Percentiles rank a stretch among this genome's conserved stretches.
phyloP scores from a whole-genome alignment of 345 rosid species.

The Salix koriyanagi region DNA sequence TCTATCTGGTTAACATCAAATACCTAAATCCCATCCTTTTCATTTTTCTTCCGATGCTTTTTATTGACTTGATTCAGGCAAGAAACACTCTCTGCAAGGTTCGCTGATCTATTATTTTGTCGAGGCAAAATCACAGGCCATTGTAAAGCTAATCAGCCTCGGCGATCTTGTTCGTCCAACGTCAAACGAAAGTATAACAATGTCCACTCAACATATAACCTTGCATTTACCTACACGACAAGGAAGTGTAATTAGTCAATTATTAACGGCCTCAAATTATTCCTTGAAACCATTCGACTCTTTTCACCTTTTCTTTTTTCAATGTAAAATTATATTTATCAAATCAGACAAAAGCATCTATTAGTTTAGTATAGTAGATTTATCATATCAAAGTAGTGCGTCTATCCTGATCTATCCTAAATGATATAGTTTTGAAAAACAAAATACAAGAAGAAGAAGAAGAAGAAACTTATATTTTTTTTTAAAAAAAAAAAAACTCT shows the following conservation, averaged over 20 bases:
- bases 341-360: too few species aligned
- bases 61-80: background rate
- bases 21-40: conserved; percentile 30
- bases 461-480: too few species aligned
- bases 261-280: background rate
- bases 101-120: background rate
- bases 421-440: too few species aligned
- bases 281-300: background rate
- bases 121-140: background rate
- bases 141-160: background rate
- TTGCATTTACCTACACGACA: background rate
- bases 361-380: too few species aligned
- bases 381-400: too few species aligned
- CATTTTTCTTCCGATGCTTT: background rate
- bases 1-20: conserved; percentile 16
- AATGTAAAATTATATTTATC: too few species aligned
- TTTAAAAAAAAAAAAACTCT: too few species aligned
- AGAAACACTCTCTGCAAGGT: background rate
- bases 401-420: too few species aligned
- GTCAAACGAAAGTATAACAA: background rate
- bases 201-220: conserved; percentile 6
- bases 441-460: too few species aligned
- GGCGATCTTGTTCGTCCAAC: background rate
- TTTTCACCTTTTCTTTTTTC: too few species aligned
- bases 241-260: background rate